Percentiles rank a stretch among this genome's conserved stretches.
Conservation (phyloP, 768 basidiomycete species). For the Amylocystis lapponica region DNA sequence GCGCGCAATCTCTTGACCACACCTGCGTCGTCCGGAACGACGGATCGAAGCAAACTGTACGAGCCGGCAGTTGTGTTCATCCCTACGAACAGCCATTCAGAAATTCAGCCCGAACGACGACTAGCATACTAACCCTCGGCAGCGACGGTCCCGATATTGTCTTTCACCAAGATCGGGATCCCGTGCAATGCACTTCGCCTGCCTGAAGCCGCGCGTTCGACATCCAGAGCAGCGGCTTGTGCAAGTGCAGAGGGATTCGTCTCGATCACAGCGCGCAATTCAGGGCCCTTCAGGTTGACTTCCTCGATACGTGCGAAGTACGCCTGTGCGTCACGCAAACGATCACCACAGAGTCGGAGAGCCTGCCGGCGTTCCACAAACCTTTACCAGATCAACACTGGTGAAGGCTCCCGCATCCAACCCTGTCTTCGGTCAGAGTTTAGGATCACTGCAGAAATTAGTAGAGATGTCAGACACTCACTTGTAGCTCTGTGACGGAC, state of each 20-base stretch:
- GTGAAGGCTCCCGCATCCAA: conserved; percentile 46
- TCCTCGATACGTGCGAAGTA: conserved; percentile 63
- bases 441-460: too few relatives aligned
- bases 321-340: too few relatives aligned
- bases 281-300: conserved; percentile 54
- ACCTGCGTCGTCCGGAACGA: conserved; percentile 22
- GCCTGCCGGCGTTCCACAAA: too few relatives aligned
- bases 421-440: too few relatives aligned
- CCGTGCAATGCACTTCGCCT: conserved; percentile 28
- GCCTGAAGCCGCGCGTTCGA: conserved; percentile 16
- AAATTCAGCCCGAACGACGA: neutral
- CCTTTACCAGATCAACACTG: conserved; percentile 59
- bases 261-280: conserved; percentile 54
- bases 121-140: conserved; percentile 20
- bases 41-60: conserved; percentile 17
- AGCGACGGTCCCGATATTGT: conserved; percentile 28
- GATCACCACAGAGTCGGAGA: too few relatives aligned
- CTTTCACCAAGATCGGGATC: conserved; percentile 31
- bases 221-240: conserved; percentile 39
- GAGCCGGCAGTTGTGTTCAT: conserved; percentile 30
- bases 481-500: conserved; percentile 42
- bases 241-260: conserved; percentile 45
- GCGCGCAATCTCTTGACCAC: conserved; percentile 18
- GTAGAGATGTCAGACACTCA: too few relatives aligned
- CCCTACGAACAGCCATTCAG: conserved; percentile 11